A percentile compares a stretch with the other conserved stretches of the same genome.
phyloP scores from a whole-genome alignment of 1,139 yeast genomes.

The Hansenula sp. region DNA sequence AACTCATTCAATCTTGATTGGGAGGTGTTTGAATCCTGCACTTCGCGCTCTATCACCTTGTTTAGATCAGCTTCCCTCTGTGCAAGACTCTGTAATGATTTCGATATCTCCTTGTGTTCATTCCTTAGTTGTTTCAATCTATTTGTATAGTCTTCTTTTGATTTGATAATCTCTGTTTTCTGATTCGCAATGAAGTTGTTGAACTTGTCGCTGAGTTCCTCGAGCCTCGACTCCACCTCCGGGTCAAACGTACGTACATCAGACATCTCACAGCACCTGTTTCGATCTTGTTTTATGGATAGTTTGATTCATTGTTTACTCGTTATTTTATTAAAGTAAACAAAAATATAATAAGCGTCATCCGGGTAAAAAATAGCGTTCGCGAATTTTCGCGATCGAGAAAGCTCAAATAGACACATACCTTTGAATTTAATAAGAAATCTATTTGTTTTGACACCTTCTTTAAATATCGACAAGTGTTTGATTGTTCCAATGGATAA shows the following conservation, averaged over 20 bases:
- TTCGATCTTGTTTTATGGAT: neutral
- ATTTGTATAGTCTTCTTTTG: slow-evolving; percentile 19
- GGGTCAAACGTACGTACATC: slow-evolving; percentile 11
- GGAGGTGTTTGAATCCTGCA: slow-evolving; percentile 15
- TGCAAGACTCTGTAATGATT: slow-evolving; percentile 17
- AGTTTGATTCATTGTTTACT: slow-evolving; percentile 1
- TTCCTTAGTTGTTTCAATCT: slow-evolving; percentile 16
- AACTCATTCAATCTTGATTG: slow-evolving; percentile 18
- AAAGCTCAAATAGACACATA: too few relatives aligned
- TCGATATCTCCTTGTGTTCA: slow-evolving; percentile 23
- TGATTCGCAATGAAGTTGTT: slow-evolving; percentile 21
- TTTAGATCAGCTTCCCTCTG: slow-evolving; percentile 22
- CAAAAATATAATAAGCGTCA: too few relatives aligned
- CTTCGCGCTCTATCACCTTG: slow-evolving; percentile 16
- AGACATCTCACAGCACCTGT: slow-evolving; percentile 4
- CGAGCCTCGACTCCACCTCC: slow-evolving; percentile 23
- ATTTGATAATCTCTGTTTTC: slow-evolving; percentile 17
- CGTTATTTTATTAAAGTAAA: too few relatives aligned
- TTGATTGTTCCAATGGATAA: too few relatives aligned
- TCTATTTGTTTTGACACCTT: too few relatives aligned
- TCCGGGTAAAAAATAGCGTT: too few relatives aligned
- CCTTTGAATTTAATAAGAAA: too few relatives aligned
- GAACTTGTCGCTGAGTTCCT: slow-evolving; percentile 21
- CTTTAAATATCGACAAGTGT: too few relatives aligned
- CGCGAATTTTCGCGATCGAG: too few relatives aligned